Percentiles rank a stretch among this genome's conserved stretches.
These are phyloP conservation scores for Solanum hybrid DNA, from an alignment of 305 asterid genomes.

Conservation along the genomic window DNA sequence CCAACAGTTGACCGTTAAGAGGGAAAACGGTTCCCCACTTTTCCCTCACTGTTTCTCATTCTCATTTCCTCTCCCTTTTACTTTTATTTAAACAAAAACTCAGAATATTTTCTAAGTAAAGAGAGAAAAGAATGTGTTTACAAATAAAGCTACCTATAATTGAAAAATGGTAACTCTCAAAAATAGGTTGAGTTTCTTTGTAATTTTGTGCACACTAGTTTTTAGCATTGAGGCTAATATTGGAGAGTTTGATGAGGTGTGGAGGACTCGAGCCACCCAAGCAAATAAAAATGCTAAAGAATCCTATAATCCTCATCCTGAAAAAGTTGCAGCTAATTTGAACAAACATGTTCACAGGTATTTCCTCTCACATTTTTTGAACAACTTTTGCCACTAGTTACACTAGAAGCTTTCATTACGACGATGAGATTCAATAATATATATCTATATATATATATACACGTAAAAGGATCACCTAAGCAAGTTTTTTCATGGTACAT, in stretches of 20 bases:
- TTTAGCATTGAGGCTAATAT: slow-evolving; percentile 10
- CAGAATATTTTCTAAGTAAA: background rate
- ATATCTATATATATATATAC: background rate
- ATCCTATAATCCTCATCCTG: slow-evolving; percentile 16
- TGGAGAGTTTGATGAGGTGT: slow-evolving; percentile 11
- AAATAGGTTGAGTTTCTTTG: background rate
- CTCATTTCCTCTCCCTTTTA: background rate
- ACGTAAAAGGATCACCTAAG: background rate
- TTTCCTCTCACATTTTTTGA: background rate
- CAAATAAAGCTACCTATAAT: background rate
- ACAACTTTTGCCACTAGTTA: background rate
- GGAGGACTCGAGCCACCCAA: slow-evolving; percentile 14
- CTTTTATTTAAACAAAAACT: background rate
- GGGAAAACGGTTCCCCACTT: slow-evolving; percentile 16
- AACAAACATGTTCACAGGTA: slow-evolving; percentile 15
- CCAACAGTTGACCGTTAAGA: slow-evolving; percentile 9
- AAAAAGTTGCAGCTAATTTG: slow-evolving; percentile 3
- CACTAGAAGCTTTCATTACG: background rate
- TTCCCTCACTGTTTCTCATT: slow-evolving; percentile 21
- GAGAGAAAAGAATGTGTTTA: background rate
- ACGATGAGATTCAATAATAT: background rate
- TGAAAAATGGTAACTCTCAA: slow-evolving; percentile 2
- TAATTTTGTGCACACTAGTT: background rate
- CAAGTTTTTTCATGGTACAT: background rate
- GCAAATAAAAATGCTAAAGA: slow-evolving; percentile 14